phyloP scores from a whole-genome alignment of 75 land plant species.

The Pseudotsuga menziesii region DNA sequence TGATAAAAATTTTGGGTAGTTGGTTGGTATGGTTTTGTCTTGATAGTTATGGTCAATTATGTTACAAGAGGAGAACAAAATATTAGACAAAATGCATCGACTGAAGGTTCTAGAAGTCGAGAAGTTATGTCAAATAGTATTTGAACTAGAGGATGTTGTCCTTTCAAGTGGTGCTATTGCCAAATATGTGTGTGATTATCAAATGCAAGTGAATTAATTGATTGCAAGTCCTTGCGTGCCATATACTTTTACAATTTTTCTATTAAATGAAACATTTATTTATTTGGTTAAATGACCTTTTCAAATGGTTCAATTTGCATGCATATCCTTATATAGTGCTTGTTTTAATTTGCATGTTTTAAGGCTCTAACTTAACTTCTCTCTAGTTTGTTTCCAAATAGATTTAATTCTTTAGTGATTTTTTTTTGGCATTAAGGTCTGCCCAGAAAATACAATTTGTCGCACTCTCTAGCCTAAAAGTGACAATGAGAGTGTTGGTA shows the following conservation, averaged over 20 bases:
- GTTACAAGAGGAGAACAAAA: slow-evolving; percentile 87
- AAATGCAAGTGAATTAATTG: slow-evolving; percentile 92
- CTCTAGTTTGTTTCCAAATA: too few species aligned
- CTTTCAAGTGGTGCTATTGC: slow-evolving; percentile 97
- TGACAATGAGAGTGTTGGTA: too few species aligned
- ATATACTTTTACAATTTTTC: slow-evolving; percentile 82
- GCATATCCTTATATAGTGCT: too few species aligned
- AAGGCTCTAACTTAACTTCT: too few species aligned
- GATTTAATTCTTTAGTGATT: too few species aligned
- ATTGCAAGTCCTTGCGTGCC: slow-evolving; percentile 89
- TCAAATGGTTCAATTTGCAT: too few species aligned
- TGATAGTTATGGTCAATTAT: too few species aligned
- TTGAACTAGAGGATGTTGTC: slow-evolving; percentile 92
- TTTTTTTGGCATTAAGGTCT: too few species aligned
- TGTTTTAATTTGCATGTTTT: too few species aligned
- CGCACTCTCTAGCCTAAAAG: too few species aligned
- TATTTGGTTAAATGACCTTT: slow-evolving; percentile 59
- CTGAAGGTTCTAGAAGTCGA: slow-evolving; percentile 97
- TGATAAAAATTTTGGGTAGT: neutral
- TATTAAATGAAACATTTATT: slow-evolving; percentile 89
- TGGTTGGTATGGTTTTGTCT: too few species aligned
- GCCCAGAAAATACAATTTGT: too few species aligned
- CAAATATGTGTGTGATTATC: slow-evolving; percentile 94
- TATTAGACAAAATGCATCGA: slow-evolving; percentile 89
- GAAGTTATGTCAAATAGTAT: slow-evolving; percentile 87